Percentiles rank a stretch among this genome's conserved stretches.
Evolutionary conservation across 106 monocot genomes (phyloP).

Genomic region (Dendrobium nobile): DNA sequence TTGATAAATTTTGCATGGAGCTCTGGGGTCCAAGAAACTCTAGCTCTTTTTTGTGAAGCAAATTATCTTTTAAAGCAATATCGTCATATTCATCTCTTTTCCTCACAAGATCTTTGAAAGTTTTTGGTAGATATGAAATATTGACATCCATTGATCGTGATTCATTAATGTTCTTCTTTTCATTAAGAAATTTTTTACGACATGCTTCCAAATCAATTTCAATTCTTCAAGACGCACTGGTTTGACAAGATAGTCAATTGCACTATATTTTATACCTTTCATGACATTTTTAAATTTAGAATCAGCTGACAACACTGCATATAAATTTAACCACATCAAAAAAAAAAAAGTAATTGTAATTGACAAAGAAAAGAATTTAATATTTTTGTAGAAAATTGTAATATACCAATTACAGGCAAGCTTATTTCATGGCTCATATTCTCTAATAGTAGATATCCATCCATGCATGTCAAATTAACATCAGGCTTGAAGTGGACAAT

Average conservation of each 20-base stretch:
- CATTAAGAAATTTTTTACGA: slow-evolving; percentile 41
- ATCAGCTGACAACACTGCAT: slow-evolving; percentile 74
- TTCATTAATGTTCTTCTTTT: slow-evolving; percentile 32
- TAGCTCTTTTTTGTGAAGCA: slow-evolving; percentile 46
- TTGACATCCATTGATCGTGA: neutral
- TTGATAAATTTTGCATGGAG: slow-evolving; percentile 64
- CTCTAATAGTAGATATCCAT: slow-evolving; percentile 48
- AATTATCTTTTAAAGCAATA: slow-evolving; percentile 39
- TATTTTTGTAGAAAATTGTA: slow-evolving; percentile 7
- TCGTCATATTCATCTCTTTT: slow-evolving; percentile 25
- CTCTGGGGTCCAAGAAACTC: slow-evolving; percentile 61
- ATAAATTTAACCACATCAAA: neutral
- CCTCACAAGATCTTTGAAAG: slow-evolving; percentile 58
- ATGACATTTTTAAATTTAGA: slow-evolving; percentile 39
- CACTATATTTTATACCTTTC: slow-evolving; percentile 66
- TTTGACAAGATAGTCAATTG: slow-evolving; percentile 69
- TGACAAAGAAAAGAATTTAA: neutral
- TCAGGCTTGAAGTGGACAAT: slow-evolving; percentile 24
- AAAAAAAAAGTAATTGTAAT: no score
- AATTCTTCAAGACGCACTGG: slow-evolving; percentile 67
- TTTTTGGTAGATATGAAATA: slow-evolving; percentile 20
- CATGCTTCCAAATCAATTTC: slow-evolving; percentile 74
- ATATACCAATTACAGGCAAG: slow-evolving; percentile 56
- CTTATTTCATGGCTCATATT: slow-evolving; percentile 48
- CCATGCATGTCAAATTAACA: slow-evolving; percentile 53